Evolutionary conservation across 116 monocot genomes (phyloP).

Genomic region (Cymodocea nodosa): DNA sequence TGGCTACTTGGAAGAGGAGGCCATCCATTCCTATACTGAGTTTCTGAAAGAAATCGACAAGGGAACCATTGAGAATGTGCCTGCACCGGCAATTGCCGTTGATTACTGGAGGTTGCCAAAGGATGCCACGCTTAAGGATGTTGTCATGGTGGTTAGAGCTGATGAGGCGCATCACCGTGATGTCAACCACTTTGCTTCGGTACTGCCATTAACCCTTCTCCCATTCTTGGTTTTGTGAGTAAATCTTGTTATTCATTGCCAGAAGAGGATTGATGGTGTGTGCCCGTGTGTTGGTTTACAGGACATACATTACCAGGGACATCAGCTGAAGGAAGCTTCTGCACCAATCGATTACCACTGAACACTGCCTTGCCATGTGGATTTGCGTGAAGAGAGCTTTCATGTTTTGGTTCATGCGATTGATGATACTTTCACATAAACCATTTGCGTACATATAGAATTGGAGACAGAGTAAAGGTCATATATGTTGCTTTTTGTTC

Average conservation of each 20-base stretch:
- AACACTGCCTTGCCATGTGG: too few relatives aligned
- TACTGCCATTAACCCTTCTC: slow-evolving; percentile 8
- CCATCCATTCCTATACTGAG: slow-evolving; percentile 76
- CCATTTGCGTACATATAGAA: too few relatives aligned
- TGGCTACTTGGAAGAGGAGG: slow-evolving; percentile 84
- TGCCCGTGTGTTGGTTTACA: slow-evolving; percentile 7
- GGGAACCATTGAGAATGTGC: slow-evolving; percentile 59
- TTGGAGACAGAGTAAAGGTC: too few relatives aligned
- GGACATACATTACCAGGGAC: slow-evolving; percentile 76
- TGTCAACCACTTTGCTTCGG: slow-evolving; percentile 58
- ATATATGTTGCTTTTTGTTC: too few relatives aligned
- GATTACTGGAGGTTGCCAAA: slow-evolving; percentile 69
- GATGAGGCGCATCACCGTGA: slow-evolving; percentile 67
- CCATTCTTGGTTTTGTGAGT: background rate
- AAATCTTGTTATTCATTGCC: too few relatives aligned
- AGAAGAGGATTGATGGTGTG: too few relatives aligned
- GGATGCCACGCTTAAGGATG: slow-evolving; percentile 44
- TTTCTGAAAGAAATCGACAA: slow-evolving; percentile 62
- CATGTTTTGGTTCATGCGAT: too few relatives aligned
- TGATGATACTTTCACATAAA: too few relatives aligned
- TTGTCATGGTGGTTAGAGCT: slow-evolving; percentile 30
- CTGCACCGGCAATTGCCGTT: slow-evolving; percentile 60
- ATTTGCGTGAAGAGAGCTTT: too few relatives aligned
- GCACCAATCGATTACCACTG: slow-evolving; percentile 58
- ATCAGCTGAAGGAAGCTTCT: slow-evolving; percentile 38